Base-by-base conservation (phyloP, 2,329 filamentous ascomycete species). In the Ophiostoma fasciatum region DNA sequence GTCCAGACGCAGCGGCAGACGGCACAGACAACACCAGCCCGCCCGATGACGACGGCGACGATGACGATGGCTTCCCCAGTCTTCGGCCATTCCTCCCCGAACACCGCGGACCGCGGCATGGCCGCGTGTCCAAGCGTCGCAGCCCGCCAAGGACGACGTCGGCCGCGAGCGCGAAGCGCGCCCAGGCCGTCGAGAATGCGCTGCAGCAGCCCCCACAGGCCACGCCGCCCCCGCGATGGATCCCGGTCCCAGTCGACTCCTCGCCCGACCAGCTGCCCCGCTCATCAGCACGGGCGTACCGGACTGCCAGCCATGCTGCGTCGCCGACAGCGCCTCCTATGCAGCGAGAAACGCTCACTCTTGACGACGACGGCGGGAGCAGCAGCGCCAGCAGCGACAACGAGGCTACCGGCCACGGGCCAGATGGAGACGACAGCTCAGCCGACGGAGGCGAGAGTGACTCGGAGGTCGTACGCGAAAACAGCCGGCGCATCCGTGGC, bases 401-500 rank as follows among this genome's bases (percentile, higher is more conserved):
- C 10, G 28, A 25, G 13, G 13, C 17, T 11, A 29, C 21, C 11
- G 45, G 48, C 4, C 18, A 35, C 11, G 22, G 7, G 3, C 28
- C 10, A 0, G 32, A 33, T 4, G 49, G n/a, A n/a, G 23, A 13
- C 23, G 23, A 46, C n/a, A 55, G 57, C 9, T 54, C 55, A n/a
- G n/a, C n/a, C n/a, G n/a, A n/a, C n/a, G n/a, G n/a, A n/a, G n/a
- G n/a, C n/a, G n/a, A n/a, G 25, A 61, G 55, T 33, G 64, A 63
- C 4, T 55, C 56, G 2, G 61, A 68, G 18, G 48, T 56, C 11
- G 56, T 59, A 19, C 51, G 50, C 8, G 50, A 48, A 15, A 55
- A 59, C 38, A 57, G 58, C 25, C 63, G 54, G 35, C 60, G 61
- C 35, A 71, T 78, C 32, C 63, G 63, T 36, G 73, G 74, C 17